Evolutionary conservation across 768 basidiomycete genomes (phyloP).

Genomic region (Lentinula detonsa): DNA sequence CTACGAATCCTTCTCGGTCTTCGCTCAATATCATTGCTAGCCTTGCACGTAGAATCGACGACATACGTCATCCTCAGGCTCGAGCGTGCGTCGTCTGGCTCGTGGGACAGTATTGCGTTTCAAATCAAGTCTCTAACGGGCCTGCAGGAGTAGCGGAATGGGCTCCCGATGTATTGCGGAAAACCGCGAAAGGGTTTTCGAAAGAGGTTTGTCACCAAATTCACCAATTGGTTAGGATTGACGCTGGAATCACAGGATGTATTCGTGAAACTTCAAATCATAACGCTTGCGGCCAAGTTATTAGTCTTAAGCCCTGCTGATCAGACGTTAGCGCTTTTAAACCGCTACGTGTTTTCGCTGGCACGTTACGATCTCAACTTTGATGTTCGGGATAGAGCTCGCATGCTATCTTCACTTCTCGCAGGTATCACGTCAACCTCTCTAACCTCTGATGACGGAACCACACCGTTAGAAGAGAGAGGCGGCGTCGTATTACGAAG

Average conservation of each 20-base stretch:
- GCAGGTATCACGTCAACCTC: conserved; percentile 27
- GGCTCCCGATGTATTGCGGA: conserved; percentile 89
- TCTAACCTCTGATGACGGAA: conserved; percentile 23
- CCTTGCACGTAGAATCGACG: conserved; percentile 72
- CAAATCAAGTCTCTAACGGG: conserved; percentile 23
- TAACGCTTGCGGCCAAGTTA: conserved; percentile 86
- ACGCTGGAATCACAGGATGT: conserved; percentile 33
- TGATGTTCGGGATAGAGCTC: conserved; percentile 86
- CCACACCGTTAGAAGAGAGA: conserved; percentile 37
- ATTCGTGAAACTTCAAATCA: conserved; percentile 73
- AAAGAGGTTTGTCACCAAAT: conserved; percentile 49
- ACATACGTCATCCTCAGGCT: conserved; percentile 74
- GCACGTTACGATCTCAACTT: conserved; percentile 87
- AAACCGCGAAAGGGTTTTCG: conserved; percentile 64
- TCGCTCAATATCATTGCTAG: conserved; percentile 70
- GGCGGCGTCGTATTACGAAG: conserved; percentile 74
- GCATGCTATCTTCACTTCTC: conserved; percentile 72
- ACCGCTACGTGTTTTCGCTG: conserved; percentile 71
- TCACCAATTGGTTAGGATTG: neutral
- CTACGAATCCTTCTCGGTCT: conserved; percentile 21
- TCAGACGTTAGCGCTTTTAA: conserved; percentile 44
- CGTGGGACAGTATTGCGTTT: conserved; percentile 78
- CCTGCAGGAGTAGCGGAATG: conserved; percentile 63
- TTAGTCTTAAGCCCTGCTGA: conserved; percentile 60
- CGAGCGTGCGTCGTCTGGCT: conserved; percentile 90